Conservation (phyloP, 345 rosid species). For the Pistacia integerrima region DNA sequence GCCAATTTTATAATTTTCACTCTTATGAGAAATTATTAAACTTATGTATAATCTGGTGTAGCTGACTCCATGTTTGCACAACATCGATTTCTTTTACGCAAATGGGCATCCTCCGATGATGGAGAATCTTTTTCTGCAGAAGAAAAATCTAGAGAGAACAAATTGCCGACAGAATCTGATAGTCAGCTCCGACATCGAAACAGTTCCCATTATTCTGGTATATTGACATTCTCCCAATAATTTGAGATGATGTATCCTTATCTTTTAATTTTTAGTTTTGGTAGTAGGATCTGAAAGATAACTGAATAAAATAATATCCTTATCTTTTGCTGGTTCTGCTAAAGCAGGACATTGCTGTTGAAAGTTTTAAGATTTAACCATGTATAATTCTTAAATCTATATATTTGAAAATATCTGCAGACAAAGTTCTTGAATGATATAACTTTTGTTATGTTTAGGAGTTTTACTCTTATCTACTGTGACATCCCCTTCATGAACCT, state of each 20-base stretch:
- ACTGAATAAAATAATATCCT: neutral
- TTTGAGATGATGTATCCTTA: slow-evolving; percentile 1
- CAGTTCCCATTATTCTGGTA: slow-evolving; percentile 53
- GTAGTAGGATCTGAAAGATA: neutral
- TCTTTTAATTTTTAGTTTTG: neutral
- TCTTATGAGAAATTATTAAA: slow-evolving; percentile 3
- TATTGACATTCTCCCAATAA: slow-evolving; percentile 4
- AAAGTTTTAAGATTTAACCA: neutral
- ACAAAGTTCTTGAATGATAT: no score
- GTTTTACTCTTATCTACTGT: neutral
- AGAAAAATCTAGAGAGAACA: slow-evolving; percentile 31
- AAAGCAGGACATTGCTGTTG: neutral
- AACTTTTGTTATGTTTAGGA: neutral
- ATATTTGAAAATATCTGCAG: neutral
- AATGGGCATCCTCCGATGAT: slow-evolving; percentile 62
- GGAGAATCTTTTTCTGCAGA: slow-evolving; percentile 31
- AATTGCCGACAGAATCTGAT: slow-evolving; percentile 29
- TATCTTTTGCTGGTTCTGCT: neutral
- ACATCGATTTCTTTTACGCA: slow-evolving; percentile 60
- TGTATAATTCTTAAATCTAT: neutral
- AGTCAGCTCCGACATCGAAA: slow-evolving; percentile 53
- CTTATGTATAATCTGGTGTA: slow-evolving; percentile 24
- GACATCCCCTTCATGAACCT: neutral
- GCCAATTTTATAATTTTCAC: slow-evolving; percentile 9
- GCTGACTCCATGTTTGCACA: slow-evolving; percentile 44